These are phyloP conservation scores for Casuarina cunninghamiana DNA, from an alignment of 306 rosid genomes.

Conservation along the genomic window DNA sequence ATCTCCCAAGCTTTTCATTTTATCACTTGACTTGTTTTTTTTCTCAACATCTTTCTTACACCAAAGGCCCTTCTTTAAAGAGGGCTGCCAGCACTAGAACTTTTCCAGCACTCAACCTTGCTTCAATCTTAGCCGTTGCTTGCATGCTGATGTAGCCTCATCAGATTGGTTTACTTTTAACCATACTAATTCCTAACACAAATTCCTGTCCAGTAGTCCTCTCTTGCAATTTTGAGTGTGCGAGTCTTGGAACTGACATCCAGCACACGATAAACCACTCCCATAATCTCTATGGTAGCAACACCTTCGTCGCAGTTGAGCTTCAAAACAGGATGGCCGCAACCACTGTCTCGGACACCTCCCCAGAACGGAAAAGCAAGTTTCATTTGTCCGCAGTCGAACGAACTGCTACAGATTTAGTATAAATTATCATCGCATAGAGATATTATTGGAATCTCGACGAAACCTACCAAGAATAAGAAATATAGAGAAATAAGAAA, in stretches of 20 bases:
- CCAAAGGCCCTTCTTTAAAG: too few species aligned
- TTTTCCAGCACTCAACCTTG: too few species aligned
- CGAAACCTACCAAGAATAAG: conserved; percentile 16
- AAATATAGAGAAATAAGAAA: conserved; percentile 3
- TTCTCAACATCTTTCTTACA: too few species aligned
- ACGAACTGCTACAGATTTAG: conserved; percentile 18
- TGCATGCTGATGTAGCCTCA: too few species aligned
- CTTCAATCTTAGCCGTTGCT: too few species aligned
- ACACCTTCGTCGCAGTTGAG: conserved; percentile 26
- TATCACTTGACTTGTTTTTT: too few species aligned
- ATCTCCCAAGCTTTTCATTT: too few species aligned
- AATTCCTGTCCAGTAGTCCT: conserved; percentile 15
- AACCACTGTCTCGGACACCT: conserved; percentile 18
- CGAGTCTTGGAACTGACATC: background rate
- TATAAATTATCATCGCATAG: conserved; percentile 17
- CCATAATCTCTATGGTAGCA: conserved; percentile 34
- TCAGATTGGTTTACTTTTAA: too few species aligned
- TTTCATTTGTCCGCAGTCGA: conserved; percentile 31
- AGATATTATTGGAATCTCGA: conserved; percentile 19
- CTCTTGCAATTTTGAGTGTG: conserved; percentile 41
- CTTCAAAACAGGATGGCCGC: conserved; percentile 46
- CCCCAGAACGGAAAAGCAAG: conserved; percentile 51
- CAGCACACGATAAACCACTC: conserved; percentile 32
- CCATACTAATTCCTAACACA: too few species aligned
- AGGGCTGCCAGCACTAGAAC: too few species aligned